Evolutionary conservation across 2,329 filamentous ascomycete species (phyloP).

Genomic region (Calonectria pauciramosa): DNA sequence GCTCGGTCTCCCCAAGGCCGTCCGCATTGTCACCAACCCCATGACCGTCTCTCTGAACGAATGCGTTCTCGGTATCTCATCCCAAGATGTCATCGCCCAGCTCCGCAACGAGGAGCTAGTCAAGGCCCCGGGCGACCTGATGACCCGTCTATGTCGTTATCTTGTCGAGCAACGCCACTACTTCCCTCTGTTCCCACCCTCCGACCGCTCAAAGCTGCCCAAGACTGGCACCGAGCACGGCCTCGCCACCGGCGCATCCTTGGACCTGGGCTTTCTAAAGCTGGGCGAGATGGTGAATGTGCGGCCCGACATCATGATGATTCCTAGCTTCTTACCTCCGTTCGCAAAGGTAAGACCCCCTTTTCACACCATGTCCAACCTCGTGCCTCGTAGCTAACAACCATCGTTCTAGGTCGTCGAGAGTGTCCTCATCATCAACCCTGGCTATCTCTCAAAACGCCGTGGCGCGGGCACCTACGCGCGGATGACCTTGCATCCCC

Average conservation of each 20-base stretch:
- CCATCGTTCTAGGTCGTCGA: slow-evolving; percentile 80
- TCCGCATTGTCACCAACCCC: slow-evolving; percentile 87
- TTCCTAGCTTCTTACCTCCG: slow-evolving; percentile 85
- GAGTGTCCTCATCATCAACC: slow-evolving; percentile 91
- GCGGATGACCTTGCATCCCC: slow-evolving; percentile 80
- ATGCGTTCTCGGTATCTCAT: slow-evolving; percentile 82
- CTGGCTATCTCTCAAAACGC: slow-evolving; percentile 87
- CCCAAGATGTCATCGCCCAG: slow-evolving; percentile 88
- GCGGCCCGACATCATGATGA: slow-evolving; percentile 85
- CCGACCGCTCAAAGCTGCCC: slow-evolving; percentile 75
- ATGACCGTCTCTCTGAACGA: slow-evolving; percentile 93
- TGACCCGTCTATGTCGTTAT: slow-evolving; percentile 80
- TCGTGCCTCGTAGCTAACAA: neutral
- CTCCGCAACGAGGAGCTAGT: slow-evolving; percentile 79
- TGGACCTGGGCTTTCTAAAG: slow-evolving; percentile 89
- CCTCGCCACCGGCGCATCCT: slow-evolving; percentile 78
- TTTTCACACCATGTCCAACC: neutral
- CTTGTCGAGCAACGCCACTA: slow-evolving; percentile 93
- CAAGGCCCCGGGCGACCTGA: slow-evolving; percentile 62
- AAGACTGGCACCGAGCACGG: slow-evolving; percentile 73
- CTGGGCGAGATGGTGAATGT: slow-evolving; percentile 92
- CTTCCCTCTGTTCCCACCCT: slow-evolving; percentile 88
- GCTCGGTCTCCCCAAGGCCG: slow-evolving; percentile 83
- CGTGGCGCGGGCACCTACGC: slow-evolving; percentile 89
- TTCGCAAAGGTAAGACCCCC: slow-evolving; percentile 84